Evolutionary conservation across 2,329 filamentous ascomycete species (phyloP).

Genomic region (Chaetomium olivaceum): DNA sequence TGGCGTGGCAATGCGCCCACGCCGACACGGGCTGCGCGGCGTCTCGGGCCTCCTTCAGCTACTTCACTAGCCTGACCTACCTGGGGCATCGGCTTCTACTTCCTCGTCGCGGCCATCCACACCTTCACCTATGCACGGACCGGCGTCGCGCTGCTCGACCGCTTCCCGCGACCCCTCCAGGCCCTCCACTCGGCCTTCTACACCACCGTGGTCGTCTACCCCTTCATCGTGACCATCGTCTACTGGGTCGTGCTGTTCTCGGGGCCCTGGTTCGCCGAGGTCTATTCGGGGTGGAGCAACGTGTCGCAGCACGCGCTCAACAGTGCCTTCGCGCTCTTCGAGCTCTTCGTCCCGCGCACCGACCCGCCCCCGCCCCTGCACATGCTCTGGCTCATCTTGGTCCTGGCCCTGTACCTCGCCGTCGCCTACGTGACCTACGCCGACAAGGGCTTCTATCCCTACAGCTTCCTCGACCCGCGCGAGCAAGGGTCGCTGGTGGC

Average conservation of each 20-base stretch:
- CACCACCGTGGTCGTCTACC: slow-evolving; percentile 62
- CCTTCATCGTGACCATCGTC: slow-evolving; percentile 69
- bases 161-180: slow-evolving; percentile 62
- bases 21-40: slow-evolving; percentile 45
- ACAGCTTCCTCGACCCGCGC: slow-evolving; percentile 70
- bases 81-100: slow-evolving; percentile 83
- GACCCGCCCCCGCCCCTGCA: slow-evolving; percentile 63
- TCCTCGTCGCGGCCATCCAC: slow-evolving; percentile 66
- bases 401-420: slow-evolving; percentile 70
- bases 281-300: slow-evolving; percentile 64
- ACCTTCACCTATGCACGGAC: slow-evolving; percentile 64
- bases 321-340: slow-evolving; percentile 70
- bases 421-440: slow-evolving; percentile 73
- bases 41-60: slow-evolving; percentile 67
- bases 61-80: slow-evolving; percentile 79
- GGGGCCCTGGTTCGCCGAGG: slow-evolving; percentile 50
- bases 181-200: slow-evolving; percentile 66
- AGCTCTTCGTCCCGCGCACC: slow-evolving; percentile 69
- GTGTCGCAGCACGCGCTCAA: slow-evolving; percentile 76
- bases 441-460: slow-evolving; percentile 73
- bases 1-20: slow-evolving; percentile 65
- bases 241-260: slow-evolving; percentile 66
- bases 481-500: slow-evolving; percentile 57
- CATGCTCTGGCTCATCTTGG: slow-evolving; percentile 65
- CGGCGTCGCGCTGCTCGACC: slow-evolving; percentile 57